Conservation (phyloP, 768 basidiomycete species). For the Panellus pusillus region DNA sequence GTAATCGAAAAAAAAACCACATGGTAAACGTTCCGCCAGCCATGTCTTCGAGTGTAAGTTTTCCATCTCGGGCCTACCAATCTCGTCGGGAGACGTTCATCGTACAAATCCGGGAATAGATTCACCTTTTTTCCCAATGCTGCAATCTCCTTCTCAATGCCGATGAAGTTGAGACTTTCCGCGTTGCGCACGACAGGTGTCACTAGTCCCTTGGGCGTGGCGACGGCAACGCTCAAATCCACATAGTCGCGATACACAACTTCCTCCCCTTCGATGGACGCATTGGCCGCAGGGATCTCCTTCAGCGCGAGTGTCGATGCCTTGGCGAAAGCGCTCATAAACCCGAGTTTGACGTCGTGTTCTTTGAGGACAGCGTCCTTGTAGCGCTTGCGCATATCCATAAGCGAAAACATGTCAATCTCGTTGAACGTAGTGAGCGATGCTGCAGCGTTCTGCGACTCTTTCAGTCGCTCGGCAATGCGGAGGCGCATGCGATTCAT, state of each 20-base stretch:
- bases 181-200: constrained; percentile 94
- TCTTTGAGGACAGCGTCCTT: constrained; percentile 90
- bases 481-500: constrained; percentile 99
- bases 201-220: constrained; percentile 95
- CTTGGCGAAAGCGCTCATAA: constrained; percentile 96
- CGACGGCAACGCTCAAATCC: constrained; percentile 93
- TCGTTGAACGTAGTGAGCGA: constrained; percentile 99
- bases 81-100: not conserved
- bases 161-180: constrained; percentile 82
- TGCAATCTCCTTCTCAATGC: constrained; percentile 93
- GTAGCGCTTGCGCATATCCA: constrained; percentile 91
- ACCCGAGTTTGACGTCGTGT: constrained; percentile 95
- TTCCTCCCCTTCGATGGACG: constrained; percentile 90
- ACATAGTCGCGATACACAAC: constrained; percentile 92
- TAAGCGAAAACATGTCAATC: constrained; percentile 96
- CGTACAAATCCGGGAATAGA: not conserved
- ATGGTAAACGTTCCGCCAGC: constrained; percentile 98
- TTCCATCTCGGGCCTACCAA: constrained; percentile 78
- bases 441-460: constrained; percentile 96
- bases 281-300: constrained; percentile 94
- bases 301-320: constrained; percentile 81
- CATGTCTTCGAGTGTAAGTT: constrained; percentile 98
- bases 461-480: constrained; percentile 96
- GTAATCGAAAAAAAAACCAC: constrained; percentile 35
- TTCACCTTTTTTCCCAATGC: constrained; percentile 84